Conservation (phyloP, 129 eudicot genomes). For the Mikania micrantha region DNA sequence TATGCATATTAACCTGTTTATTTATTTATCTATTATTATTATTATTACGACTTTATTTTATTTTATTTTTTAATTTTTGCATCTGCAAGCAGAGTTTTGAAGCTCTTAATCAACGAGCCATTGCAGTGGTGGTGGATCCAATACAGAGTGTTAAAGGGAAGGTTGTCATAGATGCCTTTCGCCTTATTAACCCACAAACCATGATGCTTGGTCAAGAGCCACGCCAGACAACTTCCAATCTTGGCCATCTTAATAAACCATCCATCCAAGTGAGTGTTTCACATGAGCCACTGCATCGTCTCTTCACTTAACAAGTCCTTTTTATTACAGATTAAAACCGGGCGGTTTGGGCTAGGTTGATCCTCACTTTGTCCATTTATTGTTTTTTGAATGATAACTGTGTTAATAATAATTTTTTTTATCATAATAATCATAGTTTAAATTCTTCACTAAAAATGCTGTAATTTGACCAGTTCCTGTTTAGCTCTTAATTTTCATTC, state of each 20-base stretch:
- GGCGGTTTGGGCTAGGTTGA: not conserved
- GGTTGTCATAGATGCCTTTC: slow-evolving; percentile 86
- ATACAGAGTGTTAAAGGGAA: slow-evolving; percentile 93
- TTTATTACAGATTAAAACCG: not conserved
- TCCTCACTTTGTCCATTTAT: not conserved
- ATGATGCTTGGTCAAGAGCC: slow-evolving; percentile 99
- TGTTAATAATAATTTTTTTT: not conserved
- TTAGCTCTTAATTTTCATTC: not conserved
- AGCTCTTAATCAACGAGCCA: slow-evolving; percentile 88
- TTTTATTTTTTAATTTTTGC: no score
- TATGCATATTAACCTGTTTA: not conserved
- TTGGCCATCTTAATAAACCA: slow-evolving; percentile 91
- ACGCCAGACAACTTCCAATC: slow-evolving; percentile 83
- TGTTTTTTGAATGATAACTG: not conserved
- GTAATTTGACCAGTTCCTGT: not conserved
- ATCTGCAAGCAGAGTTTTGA: slow-evolving; percentile 62
- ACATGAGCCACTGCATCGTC: no score
- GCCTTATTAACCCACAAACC: slow-evolving; percentile 84
- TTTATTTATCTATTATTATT: no score
- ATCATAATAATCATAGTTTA: not conserved
- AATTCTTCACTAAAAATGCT: not conserved
- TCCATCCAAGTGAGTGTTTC: slow-evolving; percentile 58
- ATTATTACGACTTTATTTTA: no score
- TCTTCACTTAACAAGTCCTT: not conserved
- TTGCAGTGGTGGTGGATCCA: slow-evolving; percentile 94